Evolutionary conservation across 768 basidiomycete genomes (phyloP), one percentile per base, ranked within the genome.

Genomic region (Kwoniella shandongensis): DNA sequence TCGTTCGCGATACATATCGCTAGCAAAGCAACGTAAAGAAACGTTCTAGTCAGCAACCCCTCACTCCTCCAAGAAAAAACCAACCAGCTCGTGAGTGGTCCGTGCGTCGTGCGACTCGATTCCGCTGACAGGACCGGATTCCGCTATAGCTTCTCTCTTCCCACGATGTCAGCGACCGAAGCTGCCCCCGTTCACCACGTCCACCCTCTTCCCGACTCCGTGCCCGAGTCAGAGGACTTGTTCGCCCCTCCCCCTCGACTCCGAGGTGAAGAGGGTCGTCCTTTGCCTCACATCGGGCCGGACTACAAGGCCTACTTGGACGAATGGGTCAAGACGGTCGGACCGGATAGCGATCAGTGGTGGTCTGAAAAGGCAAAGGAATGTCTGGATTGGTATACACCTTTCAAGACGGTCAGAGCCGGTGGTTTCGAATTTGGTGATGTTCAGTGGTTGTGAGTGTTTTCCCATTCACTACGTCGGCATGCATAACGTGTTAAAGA

Each of bases 391-490:
- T 92, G 91, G 91, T 85, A 92, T 76, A 83, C 86, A 29, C 89
- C 89, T 11, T 97, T 96, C 83, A 81, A 85, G 59, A 91, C 86
- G 23, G 91, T 97, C 57, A 80, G 87, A 69, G 80, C 88, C 3
- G 94, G 94, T 41, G 80, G 82, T 6, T 97, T 98, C 70, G 81
- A 83, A 69, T 83, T 82, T 1, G 94, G 93, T 26, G 90, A 96
- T 74, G 85, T 94, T 57, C 83, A 83, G 61, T 98, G 94, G 94
- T 98, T 97, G 73, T 76, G 51, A 67, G 74, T n/a, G n/a, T 76
- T 13, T 2, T 18, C 15, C 18, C 8, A 36, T 46, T 46, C 44
- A 15, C 25, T 22, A 22, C 44, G 4, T 23, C 25, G 10, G 10
- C 23, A 10, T 10, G 23, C 17, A 32, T 25, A 2, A 1, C 26